Conservation (phyloP, 225 moss, liverwort and hornwort genomes). For the Asterella californica region DNA sequence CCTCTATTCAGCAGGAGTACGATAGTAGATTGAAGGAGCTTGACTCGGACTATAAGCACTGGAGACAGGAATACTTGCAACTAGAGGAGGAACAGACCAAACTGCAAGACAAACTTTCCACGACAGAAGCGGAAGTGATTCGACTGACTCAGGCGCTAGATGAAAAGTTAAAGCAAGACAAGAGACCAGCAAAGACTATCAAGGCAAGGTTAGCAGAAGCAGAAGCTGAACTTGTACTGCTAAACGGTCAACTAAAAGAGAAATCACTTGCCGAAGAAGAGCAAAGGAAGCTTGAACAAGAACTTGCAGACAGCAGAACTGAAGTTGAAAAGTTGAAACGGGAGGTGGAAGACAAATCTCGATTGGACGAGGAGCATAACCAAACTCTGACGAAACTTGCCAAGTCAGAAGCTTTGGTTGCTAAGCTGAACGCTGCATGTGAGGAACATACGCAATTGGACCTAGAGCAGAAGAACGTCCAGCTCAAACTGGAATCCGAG, state of each 20-base stretch:
- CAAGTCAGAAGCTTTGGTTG: constrained; percentile 15
- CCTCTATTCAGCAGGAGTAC: constrained; percentile 33
- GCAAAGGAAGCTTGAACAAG: constrained; percentile 13
- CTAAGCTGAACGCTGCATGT: constrained; percentile 15
- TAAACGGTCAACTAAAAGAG: constrained; percentile 20
- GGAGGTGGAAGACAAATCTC: constrained; percentile 13
- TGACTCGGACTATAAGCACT: constrained; percentile 25
- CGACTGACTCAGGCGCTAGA: constrained; percentile 24
- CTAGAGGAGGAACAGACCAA: constrained; percentile 28
- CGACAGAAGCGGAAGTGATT: constrained; percentile 29
- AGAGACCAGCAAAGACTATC: constrained; percentile 22
- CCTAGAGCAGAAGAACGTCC: constrained; percentile 7
- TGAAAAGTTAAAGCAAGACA: constrained; percentile 26
- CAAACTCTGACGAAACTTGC: constrained; percentile 18
- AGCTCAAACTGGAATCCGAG: constrained; percentile 22
- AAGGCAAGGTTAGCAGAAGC: constrained; percentile 24
- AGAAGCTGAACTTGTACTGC: constrained; percentile 32
- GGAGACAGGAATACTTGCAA: constrained; percentile 23
- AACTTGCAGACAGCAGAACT: constrained; percentile 4
- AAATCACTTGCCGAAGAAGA: constrained; percentile 25
- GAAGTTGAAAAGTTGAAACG: constrained; percentile 17
- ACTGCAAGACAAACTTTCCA: constrained; percentile 25
- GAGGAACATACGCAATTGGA: constrained; percentile 26
- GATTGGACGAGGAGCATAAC: constrained; percentile 15
- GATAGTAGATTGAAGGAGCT: constrained; percentile 32